Evolutionary conservation across 2,329 filamentous ascomycete genomes (phyloP).

Genomic region (Dactylellina leptospora): DNA sequence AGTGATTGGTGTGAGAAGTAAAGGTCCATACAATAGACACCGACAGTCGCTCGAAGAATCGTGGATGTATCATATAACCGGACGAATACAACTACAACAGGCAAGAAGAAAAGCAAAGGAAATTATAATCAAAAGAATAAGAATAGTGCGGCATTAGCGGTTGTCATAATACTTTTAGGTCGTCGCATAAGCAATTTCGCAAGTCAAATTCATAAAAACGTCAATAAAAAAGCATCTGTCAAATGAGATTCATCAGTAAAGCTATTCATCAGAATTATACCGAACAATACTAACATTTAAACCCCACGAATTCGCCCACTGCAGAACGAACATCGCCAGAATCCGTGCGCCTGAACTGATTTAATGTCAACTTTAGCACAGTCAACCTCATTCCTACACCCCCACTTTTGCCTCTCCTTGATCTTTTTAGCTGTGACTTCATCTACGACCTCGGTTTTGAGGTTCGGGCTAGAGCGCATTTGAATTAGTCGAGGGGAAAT

Average conservation of each 20-base stretch:
- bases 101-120: background rate
- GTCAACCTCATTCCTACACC: constrained; percentile 36
- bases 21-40: constrained; percentile 15
- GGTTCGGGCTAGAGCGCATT: constrained; percentile 48
- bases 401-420: constrained; percentile 45
- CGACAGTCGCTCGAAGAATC: constrained; percentile 26
- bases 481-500: constrained; percentile 45
- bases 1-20: background rate
- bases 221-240: background rate
- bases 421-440: constrained; percentile 18
- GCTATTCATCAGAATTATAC: background rate
- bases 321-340: constrained; percentile 52
- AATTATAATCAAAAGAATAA: background rate
- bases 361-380: constrained; percentile 37
- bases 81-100: background rate
- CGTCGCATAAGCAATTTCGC: background rate
- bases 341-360: constrained; percentile 44
- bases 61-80: background rate
- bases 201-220: background rate
- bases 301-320: constrained; percentile 42
- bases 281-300: constrained; percentile 1
- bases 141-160: too few relatives aligned
- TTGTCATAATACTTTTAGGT: background rate
- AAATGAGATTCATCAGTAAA: background rate
- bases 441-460: constrained; percentile 16